Conservation (phyloP, 805 yeast species). For the Torulaspora delbrueckii region DNA sequence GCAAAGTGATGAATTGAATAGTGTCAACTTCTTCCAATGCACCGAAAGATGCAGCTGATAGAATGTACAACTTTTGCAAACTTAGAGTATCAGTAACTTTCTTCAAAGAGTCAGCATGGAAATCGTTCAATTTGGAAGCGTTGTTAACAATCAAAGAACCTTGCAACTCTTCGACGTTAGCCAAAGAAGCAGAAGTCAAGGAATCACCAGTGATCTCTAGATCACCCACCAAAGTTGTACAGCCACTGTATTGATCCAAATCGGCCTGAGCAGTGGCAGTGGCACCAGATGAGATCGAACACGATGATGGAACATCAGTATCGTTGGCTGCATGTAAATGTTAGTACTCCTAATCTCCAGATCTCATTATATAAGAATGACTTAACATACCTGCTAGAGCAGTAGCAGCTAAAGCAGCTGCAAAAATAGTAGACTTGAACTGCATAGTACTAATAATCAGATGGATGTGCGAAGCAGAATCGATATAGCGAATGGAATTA, state of each 20-base stretch:
- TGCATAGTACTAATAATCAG: slow-evolving; percentile 40
- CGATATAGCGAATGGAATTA: background rate
- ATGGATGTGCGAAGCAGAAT: background rate
- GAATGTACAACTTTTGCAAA: slow-evolving; percentile 58
- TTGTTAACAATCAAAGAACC: slow-evolving; percentile 70
- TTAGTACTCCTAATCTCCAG: slow-evolving; percentile 7
- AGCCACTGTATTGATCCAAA: slow-evolving; percentile 65
- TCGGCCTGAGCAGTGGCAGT: slow-evolving; percentile 80
- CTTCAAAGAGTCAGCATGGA: slow-evolving; percentile 76
- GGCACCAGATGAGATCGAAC: slow-evolving; percentile 55
- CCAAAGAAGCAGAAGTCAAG: slow-evolving; percentile 59
- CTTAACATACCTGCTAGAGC: slow-evolving; percentile 39
- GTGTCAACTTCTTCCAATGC: slow-evolving; percentile 76
- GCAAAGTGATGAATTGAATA: slow-evolving; percentile 75
- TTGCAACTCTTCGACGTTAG: slow-evolving; percentile 68
- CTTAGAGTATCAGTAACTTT: slow-evolving; percentile 67
- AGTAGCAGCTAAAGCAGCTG: slow-evolving; percentile 47
- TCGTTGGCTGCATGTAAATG: slow-evolving; percentile 37
- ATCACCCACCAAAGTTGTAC: slow-evolving; percentile 79
- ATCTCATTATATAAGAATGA: no score
- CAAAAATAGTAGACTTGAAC: slow-evolving; percentile 47
- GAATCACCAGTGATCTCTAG: slow-evolving; percentile 58
- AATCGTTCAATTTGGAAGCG: slow-evolving; percentile 54
- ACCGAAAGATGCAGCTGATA: slow-evolving; percentile 69
- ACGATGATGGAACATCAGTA: slow-evolving; percentile 51